phyloP scores from a whole-genome alignment of 768 basidiomycete species.

The Rubroboletus pulcherrimus region DNA sequence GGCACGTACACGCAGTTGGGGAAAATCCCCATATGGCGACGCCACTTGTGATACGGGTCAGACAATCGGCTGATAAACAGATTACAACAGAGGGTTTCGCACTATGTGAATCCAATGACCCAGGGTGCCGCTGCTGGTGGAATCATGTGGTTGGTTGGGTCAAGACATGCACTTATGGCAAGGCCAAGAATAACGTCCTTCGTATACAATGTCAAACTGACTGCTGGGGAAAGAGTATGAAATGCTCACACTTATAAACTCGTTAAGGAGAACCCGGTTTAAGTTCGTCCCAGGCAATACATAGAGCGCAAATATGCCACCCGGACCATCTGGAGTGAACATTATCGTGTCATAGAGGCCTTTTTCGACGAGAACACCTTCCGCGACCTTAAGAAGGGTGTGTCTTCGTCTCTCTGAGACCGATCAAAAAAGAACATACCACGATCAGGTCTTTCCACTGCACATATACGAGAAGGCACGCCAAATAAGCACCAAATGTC shows the following conservation, averaged over 20 bases:
- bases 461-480: constrained; percentile 54
- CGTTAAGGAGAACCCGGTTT: constrained; percentile 35
- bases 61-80: not conserved
- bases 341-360: constrained; percentile 30
- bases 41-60: constrained; percentile 35
- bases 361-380: constrained; percentile 26
- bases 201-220: not conserved
- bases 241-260: constrained; percentile 34
- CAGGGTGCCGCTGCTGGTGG: constrained; percentile 53
- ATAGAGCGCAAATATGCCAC: constrained; percentile 38
- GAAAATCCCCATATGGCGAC: constrained; percentile 60
- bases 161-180: constrained; percentile 20
- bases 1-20: constrained; percentile 40
- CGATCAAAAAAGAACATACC: constrained; percentile 44
- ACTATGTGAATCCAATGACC: constrained; percentile 60
- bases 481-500: constrained; percentile 61
- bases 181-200: constrained; percentile 20
- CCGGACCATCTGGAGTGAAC: constrained; percentile 36
- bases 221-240: not conserved
- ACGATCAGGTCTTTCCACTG: constrained; percentile 55
- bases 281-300: constrained; percentile 30
- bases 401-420: constrained; percentile 17
- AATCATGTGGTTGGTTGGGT: constrained; percentile 56
- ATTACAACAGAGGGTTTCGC: constrained; percentile 23
- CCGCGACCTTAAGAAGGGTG: constrained; percentile 17